Evolutionary conservation across 1,284 basidiomycete species (phyloP).

Genomic region (Puccinia novopanici): DNA sequence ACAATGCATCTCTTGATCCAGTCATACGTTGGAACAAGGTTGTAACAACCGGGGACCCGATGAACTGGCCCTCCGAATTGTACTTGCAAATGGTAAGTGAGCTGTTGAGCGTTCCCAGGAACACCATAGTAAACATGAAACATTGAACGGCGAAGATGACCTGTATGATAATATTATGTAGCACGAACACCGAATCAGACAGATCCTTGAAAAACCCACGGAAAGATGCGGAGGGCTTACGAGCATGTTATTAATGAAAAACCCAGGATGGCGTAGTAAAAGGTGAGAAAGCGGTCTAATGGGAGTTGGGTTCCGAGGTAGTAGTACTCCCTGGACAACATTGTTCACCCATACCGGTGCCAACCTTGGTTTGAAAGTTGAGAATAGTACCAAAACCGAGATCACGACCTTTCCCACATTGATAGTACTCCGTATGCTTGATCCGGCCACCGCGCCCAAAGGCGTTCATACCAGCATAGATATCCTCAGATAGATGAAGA

Average conservation of each 20-base stretch:
- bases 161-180: not conserved
- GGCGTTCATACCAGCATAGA: conserved; percentile 98
- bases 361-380: conserved; percentile 99
- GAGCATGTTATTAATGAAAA: conserved; percentile 99
- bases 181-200: not conserved
- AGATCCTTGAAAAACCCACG: not conserved
- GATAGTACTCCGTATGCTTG: conserved; percentile 98
- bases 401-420: conserved; percentile 89
- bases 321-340: conserved; percentile 98
- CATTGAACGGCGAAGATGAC: conserved; percentile 88
- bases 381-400: conserved; percentile 97
- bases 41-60: conserved; percentile 81
- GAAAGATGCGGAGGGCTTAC: conserved; percentile 55
- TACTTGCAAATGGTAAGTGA: conserved; percentile 77
- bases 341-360: conserved; percentile 99
- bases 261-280: conserved; percentile 99
- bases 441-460: conserved; percentile 94
- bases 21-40: conserved; percentile 79
- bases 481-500: conserved; percentile 97
- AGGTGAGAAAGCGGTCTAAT: conserved; percentile 96
- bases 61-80: conserved; percentile 69
- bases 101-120: conserved; percentile 84
- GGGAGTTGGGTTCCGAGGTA: conserved; percentile 98
- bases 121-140: conserved; percentile 80
- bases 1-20: conserved; percentile 95